phyloP scores from a whole-genome alignment of 495 filamentous ascomycete genomes.

The Penicillium paxilli region DNA sequence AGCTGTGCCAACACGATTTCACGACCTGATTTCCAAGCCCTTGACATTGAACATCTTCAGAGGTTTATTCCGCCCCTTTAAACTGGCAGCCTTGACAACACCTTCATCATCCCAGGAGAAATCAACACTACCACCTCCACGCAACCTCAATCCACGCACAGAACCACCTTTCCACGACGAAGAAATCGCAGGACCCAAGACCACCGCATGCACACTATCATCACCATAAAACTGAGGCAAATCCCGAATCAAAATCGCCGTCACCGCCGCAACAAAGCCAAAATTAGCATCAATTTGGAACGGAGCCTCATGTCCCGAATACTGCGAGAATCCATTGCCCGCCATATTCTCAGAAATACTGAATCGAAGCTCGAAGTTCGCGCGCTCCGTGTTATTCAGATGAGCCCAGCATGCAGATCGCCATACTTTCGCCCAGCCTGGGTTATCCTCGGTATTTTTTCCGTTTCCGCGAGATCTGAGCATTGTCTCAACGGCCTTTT shows the following conservation, averaged over 20 bases:
- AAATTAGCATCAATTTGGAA: constrained; percentile 62
- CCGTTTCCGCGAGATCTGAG: constrained; percentile 9
- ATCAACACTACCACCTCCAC: constrained; percentile 38
- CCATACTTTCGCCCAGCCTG: constrained; percentile 59
- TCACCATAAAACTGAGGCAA: constrained; percentile 27
- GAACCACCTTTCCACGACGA: constrained; percentile 34
- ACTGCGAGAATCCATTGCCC: constrained; percentile 47
- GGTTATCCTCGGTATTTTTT: constrained; percentile 38
- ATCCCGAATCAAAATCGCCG: constrained; percentile 47
- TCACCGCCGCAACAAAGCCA: constrained; percentile 44
- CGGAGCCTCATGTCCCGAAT: constrained; percentile 31
- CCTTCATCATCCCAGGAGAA: constrained; percentile 42
- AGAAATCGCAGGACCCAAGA: constrained; percentile 47
- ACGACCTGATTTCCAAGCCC: background rate
- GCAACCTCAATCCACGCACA: constrained; percentile 36
- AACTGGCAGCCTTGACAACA: background rate
- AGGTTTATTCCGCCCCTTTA: background rate
- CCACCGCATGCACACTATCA: constrained; percentile 18
- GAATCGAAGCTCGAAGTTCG: constrained; percentile 44
- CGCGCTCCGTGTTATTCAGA: constrained; percentile 45
- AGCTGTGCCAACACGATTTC: no score
- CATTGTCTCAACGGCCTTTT: constrained; percentile 5
- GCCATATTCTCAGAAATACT: constrained; percentile 47
- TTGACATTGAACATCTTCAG: constrained; percentile 1
- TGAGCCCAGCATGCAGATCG: constrained; percentile 52